These are phyloP conservation scores for Halteria grandinella DNA, from an alignment of 73 alveolate species.

Conservation along the genomic window DNA sequence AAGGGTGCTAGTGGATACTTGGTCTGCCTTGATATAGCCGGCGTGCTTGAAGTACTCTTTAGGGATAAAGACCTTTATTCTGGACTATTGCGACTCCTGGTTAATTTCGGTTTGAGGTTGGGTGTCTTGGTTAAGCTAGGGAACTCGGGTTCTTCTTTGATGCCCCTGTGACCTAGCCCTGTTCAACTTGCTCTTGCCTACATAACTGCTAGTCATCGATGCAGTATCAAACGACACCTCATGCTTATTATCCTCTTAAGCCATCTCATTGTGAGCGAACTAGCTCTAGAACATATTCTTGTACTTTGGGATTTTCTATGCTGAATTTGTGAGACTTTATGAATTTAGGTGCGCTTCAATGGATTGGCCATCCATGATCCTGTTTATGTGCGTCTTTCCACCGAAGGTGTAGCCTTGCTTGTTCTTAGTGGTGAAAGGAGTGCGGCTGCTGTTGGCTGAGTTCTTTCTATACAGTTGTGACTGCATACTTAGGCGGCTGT, in stretches of 20 bases:
- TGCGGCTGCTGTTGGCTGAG: not conserved
- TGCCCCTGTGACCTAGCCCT: slow-evolving; percentile 26
- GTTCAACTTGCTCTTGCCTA: slow-evolving; percentile 39
- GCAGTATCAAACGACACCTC: not conserved
- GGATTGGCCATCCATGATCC: not conserved
- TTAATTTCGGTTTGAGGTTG: not conserved
- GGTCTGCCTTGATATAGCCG: slow-evolving; percentile 2
- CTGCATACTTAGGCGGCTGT: not conserved
- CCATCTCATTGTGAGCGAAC: not conserved
- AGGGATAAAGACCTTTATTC: slow-evolving; percentile 34
- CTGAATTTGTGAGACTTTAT: not conserved
- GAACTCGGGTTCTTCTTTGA: not conserved
- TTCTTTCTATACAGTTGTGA: not conserved
- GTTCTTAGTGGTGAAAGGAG: slow-evolving; percentile 20
- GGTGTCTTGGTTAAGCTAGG: not conserved
- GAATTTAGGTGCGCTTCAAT: slow-evolving; percentile 6
- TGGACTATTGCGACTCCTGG: too few relatives aligned
- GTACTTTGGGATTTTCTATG: not conserved
- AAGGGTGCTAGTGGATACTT: not conserved
- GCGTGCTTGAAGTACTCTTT: slow-evolving; percentile 9
- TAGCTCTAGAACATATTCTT: not conserved
- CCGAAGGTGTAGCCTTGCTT: slow-evolving; percentile 35
- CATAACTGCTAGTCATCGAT: slow-evolving; percentile 44
- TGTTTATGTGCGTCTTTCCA: slow-evolving; percentile 13
- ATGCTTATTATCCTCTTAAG: not conserved